Conservation (phyloP, 352 stramenopile genomes). For the Thalassiosira ordinaria region DNA sequence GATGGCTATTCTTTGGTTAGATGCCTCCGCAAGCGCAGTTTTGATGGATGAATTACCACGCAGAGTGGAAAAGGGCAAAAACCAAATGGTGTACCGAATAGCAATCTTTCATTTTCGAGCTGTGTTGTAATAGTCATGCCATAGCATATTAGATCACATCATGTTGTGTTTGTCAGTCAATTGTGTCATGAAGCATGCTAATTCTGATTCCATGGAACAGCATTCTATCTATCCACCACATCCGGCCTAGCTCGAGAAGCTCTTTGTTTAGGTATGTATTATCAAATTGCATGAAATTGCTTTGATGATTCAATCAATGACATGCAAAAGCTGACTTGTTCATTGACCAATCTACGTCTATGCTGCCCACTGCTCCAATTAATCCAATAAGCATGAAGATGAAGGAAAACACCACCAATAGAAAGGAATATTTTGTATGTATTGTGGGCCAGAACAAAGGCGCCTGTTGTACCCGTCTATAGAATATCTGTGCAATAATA, state of each 20-base stretch:
- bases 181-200: too few species aligned
- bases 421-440: constrained; percentile 46
- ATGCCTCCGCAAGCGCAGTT: constrained; percentile 94
- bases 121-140: too few species aligned
- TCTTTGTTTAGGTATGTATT: too few species aligned
- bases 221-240: too few species aligned
- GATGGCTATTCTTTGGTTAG: constrained; percentile 79
- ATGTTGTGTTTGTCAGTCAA: too few species aligned
- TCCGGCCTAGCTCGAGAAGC: too few species aligned
- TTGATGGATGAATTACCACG: constrained; percentile 90
- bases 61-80: constrained; percentile 95
- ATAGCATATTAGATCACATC: too few species aligned
- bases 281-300: too few species aligned
- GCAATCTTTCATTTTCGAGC: constrained; percentile 55
- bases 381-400: constrained; percentile 68
- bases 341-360: constrained; percentile 69
- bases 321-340: constrained; percentile 66
- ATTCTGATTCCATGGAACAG: too few species aligned
- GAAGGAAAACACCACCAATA: constrained; percentile 58
- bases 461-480: constrained; percentile 48
- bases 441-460: constrained; percentile 45
- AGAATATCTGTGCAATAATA: constrained; percentile 46
- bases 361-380: constrained; percentile 65
- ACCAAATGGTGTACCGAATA: constrained; percentile 90
- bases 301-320: constrained; percentile 47